Base-by-base conservation (phyloP, 2,329 filamentous ascomycete genomes). In the Pseudocercospora fijiensis region DNA sequence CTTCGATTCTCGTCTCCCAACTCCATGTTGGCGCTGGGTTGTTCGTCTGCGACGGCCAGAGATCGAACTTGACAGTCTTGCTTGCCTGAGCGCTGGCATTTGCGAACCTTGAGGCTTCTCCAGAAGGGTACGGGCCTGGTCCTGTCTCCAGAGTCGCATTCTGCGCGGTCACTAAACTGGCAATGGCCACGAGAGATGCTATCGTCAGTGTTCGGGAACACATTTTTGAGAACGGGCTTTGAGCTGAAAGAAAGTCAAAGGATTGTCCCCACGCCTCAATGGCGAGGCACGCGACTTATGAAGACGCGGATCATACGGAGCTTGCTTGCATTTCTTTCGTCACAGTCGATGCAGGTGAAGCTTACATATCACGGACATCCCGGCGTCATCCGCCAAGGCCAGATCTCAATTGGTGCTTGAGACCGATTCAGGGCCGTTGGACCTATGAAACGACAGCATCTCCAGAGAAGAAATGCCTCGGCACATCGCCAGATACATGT, bases 1-100 rank as follows among this genome's bases (percentile, higher is more conserved):
- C 57, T 26, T 60, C 60, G 13, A 62, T 45, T 47, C 60, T 61
- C 28, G 57, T 63, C 37, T 41, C 33, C 20, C 58, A 51, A 9
- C 47, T 30, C 63, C 63, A 65, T 24, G 56, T 53, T 30, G 60
- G 57, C 26, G 62, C 62, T 43, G 55, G 55, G 11, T 57, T 20
- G 37, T 52, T 58, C n/a, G 58, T 53, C 13, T 64, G 45, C 10
- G 56, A 57, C 13, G 58, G 58, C 41, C 26, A 61, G 52, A 64
- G 62, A 53, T 61, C 62, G 18, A 64, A 64, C 16, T 43, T 2
- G 5, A 64, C 58, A 5, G 53, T 61, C 53, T 64, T 64, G 41
- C 30, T 43, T n/a, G 30, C 55, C 20, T 41, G 30, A 41, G 20
- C 37, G 20, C 37, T 57, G 33, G 33, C 55, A 27, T n/a, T 57